Base-by-base conservation (phyloP, 805 yeast genomes). In the Debaryomyces maramus region DNA sequence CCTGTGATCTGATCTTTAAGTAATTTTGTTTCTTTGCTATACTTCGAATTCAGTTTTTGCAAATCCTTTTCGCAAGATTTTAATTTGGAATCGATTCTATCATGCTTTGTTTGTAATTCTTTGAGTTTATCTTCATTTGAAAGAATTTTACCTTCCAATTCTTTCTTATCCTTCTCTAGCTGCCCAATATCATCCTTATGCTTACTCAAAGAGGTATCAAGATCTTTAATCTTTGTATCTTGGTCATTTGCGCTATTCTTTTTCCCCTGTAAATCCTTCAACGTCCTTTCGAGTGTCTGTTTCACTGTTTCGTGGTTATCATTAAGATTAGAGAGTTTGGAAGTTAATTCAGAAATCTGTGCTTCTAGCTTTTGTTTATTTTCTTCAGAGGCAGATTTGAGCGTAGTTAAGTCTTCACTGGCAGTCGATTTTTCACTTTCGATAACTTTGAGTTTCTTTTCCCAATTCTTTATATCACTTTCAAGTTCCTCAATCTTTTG, bases 21-120 rank as follows among this genome's bases (percentile, higher is more conserved):
- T 14, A 40, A 44, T 21, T 44, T 47, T 32, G 48, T 53, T 21
- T 52, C 59, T 1, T 44, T 51, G 2, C 53, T 50, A 5, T 50
- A 36, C 17, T 54, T 52, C 6, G 41, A 29, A 3, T 50, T 41
- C 5, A 55, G 18, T 1, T 50, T 32, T 27, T 44, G 44, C 7
- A 48, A 26, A 0, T 39, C 20, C 22, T 46, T 39, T 13, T 51
- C 54, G 11, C 41, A 11, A 2, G 30, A 30, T 26, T 32, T 19
- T 13, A 31, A 28, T 31, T 35, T 20, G 11, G 15, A 22, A 20
- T 20, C 23, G 18, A 36, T 21, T 16, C 24, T 7, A 6, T 19
- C 38, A 22, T 19, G 19, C 15, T 22, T 13, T 4, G 23, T 27
- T 21, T 41, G 37, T 20, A 41, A 30, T 33, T 41, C 34, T 7